Evolutionary conservation across 495 filamentous ascomycete genomes (phyloP).

Genomic region (Talaromyces wortmannii): DNA sequence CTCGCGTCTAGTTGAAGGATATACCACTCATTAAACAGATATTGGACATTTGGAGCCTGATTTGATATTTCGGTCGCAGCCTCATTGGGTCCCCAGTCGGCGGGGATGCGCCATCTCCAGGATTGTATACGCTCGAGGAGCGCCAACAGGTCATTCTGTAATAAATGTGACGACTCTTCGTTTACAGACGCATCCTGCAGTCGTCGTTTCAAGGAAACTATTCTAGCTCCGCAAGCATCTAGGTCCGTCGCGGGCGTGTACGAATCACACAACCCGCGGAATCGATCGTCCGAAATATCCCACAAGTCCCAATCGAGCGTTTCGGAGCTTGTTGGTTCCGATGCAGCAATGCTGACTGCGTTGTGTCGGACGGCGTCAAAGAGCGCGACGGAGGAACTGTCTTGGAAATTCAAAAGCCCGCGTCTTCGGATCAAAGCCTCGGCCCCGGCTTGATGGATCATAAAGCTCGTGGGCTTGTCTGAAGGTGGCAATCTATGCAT

Average conservation of each 20-base stretch:
- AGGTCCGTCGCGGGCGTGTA: neutral
- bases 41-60: neutral
- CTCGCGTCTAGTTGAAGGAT: neutral
- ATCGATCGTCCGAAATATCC: neutral
- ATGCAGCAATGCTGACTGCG: neutral
- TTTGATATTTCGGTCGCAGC: neutral
- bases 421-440: neutral
- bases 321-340: neutral
- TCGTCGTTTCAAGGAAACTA: neutral
- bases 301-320: neutral
- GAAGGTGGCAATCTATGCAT: neutral
- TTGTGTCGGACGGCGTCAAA: constrained; percentile 1
- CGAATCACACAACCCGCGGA: neutral
- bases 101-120: neutral
- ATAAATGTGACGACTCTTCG: neutral
- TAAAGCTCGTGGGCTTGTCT: neutral
- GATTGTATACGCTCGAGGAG: neutral
- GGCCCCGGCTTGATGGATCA: neutral
- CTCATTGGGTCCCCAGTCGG: neutral
- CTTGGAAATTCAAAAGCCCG: neutral
- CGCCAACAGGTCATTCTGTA: neutral
- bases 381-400: neutral
- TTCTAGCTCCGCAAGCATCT: neutral
- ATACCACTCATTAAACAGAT: constrained; percentile 1
- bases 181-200: neutral